phyloP scores from a whole-genome alignment of 352 stramenopile genomes.

The Phytophthora aleatoria region DNA sequence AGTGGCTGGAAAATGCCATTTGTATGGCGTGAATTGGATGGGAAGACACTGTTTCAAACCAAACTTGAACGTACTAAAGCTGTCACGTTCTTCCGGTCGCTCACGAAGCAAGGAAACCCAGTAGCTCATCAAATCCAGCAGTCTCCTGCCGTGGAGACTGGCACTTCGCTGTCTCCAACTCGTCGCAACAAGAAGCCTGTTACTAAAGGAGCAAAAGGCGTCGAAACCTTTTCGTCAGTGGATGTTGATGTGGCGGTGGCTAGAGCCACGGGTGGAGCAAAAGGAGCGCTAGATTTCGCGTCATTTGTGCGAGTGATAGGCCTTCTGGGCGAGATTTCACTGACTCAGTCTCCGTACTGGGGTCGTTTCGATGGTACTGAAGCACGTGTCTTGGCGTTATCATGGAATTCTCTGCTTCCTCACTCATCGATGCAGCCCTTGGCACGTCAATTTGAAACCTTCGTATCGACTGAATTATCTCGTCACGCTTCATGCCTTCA shows the following conservation, averaged over 20 bases:
- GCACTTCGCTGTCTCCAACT: conserved; percentile 6
- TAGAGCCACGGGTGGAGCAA: conserved; percentile 51
- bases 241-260: conserved; percentile 69
- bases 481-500: conserved; percentile 38
- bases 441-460: conserved; percentile 23
- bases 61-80: conserved; percentile 63
- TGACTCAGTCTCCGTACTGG: conserved; percentile 42
- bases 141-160: not conserved
- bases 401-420: conserved; percentile 51
- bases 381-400: conserved; percentile 44
- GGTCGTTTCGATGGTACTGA: conserved; percentile 48
- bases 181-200: conserved; percentile 21
- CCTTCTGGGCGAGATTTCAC: conserved; percentile 40
- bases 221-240: conserved; percentile 46
- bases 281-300: conserved; percentile 48
- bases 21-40: conserved; percentile 41
- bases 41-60: conserved; percentile 41
- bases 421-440: conserved; percentile 35
- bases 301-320: conserved; percentile 48
- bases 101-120: conserved; percentile 33
- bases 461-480: conserved; percentile 30
- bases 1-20: conserved; percentile 46
- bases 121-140: conserved; percentile 17
- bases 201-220: conserved; percentile 19
- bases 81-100: conserved; percentile 53